phyloP scores from a whole-genome alignment of 768 basidiomycete species.

The Trichaptum fuscoviolaceum region DNA sequence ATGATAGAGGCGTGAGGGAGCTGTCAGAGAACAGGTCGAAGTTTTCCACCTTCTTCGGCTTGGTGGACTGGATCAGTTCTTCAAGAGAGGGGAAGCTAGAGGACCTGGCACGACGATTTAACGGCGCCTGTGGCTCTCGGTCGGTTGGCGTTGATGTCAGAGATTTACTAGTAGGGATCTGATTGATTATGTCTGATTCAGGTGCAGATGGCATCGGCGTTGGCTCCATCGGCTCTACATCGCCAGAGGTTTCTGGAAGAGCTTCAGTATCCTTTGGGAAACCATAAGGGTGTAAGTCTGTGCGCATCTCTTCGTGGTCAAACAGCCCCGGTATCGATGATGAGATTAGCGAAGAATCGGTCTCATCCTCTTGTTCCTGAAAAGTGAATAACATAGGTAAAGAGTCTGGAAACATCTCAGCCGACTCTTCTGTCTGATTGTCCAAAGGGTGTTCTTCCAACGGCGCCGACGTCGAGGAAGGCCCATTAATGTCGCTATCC shows the following conservation, averaged over 20 bases:
- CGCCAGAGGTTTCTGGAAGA: not conserved
- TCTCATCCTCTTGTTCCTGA: not conserved
- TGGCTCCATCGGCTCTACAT: not conserved
- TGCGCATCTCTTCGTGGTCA: not conserved
- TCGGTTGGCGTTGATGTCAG: too few relatives aligned
- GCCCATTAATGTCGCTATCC: not conserved
- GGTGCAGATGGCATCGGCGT: not conserved
- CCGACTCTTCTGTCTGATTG: not conserved
- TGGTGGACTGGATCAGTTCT: not conserved
- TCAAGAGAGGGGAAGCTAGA: too few relatives aligned
- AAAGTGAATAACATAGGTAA: not conserved
- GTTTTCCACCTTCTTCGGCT: not conserved
- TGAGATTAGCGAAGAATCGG: not conserved
- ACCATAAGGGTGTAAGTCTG: not conserved
- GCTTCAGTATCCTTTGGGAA: not conserved
- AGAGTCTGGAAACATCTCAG: not conserved
- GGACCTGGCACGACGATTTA: too few relatives aligned
- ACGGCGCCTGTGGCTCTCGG: too few relatives aligned
- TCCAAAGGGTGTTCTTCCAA: not conserved
- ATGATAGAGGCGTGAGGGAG: not conserved
- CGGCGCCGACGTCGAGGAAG: not conserved
- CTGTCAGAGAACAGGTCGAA: not conserved
- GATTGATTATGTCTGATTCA: not conserved
- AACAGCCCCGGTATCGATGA: not conserved
- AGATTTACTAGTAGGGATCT: too few relatives aligned